These are phyloP conservation scores for Petunia axillaris DNA, from an alignment of 257 asterid species.

Conservation along the genomic window DNA sequence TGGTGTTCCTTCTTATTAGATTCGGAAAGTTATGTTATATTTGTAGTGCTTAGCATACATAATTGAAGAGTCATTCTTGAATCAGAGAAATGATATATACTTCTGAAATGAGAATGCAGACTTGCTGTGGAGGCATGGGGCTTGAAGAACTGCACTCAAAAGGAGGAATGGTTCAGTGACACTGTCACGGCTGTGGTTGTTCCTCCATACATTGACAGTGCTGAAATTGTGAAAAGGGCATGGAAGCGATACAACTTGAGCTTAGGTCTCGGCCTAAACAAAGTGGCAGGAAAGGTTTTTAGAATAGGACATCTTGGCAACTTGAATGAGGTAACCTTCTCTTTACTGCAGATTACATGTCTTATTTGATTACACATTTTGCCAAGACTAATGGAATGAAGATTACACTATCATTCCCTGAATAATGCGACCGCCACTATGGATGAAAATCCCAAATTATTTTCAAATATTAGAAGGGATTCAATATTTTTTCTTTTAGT, in stretches of 20 bases:
- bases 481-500: not conserved
- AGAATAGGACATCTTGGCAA: constrained; percentile 98
- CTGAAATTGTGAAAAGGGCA: constrained; percentile 75
- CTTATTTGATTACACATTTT: not conserved
- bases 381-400: not conserved
- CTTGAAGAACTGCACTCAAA: constrained; percentile 96
- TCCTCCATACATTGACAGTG: constrained; percentile 80
- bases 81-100: not conserved
- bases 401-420: not conserved
- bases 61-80: not conserved
- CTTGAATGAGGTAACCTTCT: constrained; percentile 70
- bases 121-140: constrained; percentile 99
- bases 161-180: constrained; percentile 95
- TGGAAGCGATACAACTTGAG: constrained; percentile 97
- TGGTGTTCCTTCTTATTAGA: too few species aligned
- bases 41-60: not conserved
- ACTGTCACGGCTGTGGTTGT: constrained; percentile 93
- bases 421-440: not conserved
- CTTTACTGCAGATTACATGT: not conserved
- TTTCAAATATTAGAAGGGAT: not conserved
- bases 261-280: constrained; percentile 96
- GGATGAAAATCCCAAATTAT: too few species aligned
- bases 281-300: constrained; percentile 96
- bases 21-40: too few species aligned
- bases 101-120: constrained; percentile 40